Percentiles rank a stretch among this genome's conserved stretches.
Evolutionary conservation across 2,329 filamentous ascomycete species (phyloP).

Genomic region (Colletotrichum sp.): DNA sequence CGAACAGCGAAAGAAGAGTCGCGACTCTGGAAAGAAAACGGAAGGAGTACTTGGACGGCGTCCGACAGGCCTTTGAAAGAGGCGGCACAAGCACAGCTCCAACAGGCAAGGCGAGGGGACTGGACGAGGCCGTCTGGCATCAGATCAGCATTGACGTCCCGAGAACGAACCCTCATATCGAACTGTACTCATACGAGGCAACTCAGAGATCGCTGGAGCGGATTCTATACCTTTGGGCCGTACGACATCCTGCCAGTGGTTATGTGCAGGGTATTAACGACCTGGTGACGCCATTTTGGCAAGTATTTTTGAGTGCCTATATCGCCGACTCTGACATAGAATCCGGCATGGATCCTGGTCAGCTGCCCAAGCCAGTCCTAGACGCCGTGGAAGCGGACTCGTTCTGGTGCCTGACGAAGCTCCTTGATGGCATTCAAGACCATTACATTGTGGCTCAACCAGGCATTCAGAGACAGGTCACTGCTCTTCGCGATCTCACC

Average conservation of each 20-base stretch:
- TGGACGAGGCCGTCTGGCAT: slow-evolving; percentile 99
- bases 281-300: slow-evolving; percentile 96
- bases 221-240: slow-evolving; percentile 97
- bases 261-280: slow-evolving; percentile 99
- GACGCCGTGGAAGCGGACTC: slow-evolving; percentile 98
- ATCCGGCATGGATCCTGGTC: slow-evolving; percentile 94
- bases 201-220: slow-evolving; percentile 93
- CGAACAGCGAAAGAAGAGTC: slow-evolving; percentile 92
- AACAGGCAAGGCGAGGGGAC: slow-evolving; percentile 62
- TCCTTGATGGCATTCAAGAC: slow-evolving; percentile 98
- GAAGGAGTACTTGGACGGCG: slow-evolving; percentile 95
- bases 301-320: slow-evolving; percentile 94
- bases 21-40: slow-evolving; percentile 91
- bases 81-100: slow-evolving; percentile 40
- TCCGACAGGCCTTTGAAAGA: slow-evolving; percentile 73
- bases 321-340: slow-evolving; percentile 94
- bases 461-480: slow-evolving; percentile 93
- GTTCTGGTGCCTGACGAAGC: slow-evolving; percentile 97
- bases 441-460: slow-evolving; percentile 99
- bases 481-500: slow-evolving; percentile 86
- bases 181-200: slow-evolving; percentile 93
- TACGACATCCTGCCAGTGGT: slow-evolving; percentile 93
- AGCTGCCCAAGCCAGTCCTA: slow-evolving; percentile 86
- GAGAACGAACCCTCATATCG: slow-evolving; percentile 93
- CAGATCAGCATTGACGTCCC: slow-evolving; percentile 99